Percentiles rank a stretch among this genome's conserved stretches.
phyloP scores from a whole-genome alignment of 2,329 filamentous ascomycete genomes.

The Phaeosphaeriaceae sp. region DNA sequence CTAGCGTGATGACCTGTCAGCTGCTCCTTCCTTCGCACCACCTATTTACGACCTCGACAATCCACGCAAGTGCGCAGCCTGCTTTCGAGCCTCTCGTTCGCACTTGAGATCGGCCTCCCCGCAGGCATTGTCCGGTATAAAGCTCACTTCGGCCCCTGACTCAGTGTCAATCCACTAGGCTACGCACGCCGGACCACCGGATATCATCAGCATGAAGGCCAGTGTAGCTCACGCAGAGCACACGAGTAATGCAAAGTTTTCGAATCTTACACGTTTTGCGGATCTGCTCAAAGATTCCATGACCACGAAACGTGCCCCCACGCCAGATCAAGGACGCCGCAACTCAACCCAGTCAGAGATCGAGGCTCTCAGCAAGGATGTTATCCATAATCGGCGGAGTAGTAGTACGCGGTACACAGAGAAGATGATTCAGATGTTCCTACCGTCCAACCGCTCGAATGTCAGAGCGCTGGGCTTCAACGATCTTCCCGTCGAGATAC shows the following conservation, averaged over 20 bases:
- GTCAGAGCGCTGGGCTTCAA: conserved; percentile 2
- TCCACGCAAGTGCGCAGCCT: neutral
- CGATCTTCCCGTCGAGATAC: conserved; percentile 18
- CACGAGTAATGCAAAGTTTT: conserved; percentile 1
- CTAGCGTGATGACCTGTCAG: conserved; percentile 7
- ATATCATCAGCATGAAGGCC: conserved; percentile 2
- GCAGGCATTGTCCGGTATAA: neutral
- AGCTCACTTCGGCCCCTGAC: neutral
- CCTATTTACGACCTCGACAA: neutral
- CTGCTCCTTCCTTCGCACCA: conserved; percentile 4
- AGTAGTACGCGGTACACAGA: conserved; percentile 25
- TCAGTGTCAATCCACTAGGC: neutral
- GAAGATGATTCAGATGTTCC: conserved; percentile 20
- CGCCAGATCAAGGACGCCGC: conserved; percentile 5
- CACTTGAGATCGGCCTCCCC: neutral
- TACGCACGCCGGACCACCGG: neutral
- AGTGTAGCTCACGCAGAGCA: neutral
- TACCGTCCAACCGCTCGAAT: neutral
- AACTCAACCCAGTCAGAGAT: conserved; percentile 2
- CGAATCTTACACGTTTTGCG: conserved; percentile 21
- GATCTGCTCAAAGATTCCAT: conserved; percentile 18
- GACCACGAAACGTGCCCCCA: conserved; percentile 19
- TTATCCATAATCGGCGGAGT: conserved; percentile 15
- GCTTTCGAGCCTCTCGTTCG: neutral
- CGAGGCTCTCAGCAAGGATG: neutral